Base-by-base conservation (phyloP, 345 rosid genomes). In the Kandelia obovata region DNA sequence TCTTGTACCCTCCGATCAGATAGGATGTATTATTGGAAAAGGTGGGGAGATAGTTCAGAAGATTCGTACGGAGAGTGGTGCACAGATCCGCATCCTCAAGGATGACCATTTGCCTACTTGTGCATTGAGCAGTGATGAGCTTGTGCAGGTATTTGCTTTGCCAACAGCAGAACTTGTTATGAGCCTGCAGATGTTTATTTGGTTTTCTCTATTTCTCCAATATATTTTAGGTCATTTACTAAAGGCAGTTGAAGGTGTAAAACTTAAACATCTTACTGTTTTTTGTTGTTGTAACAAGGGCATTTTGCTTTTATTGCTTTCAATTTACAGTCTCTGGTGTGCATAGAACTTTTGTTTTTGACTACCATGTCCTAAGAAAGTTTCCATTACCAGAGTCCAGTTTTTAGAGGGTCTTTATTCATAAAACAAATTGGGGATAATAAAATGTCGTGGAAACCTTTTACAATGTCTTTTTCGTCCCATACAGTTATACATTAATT, bases 1-100 rank as follows among this genome's bases (percentile, higher is more conserved):
- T 64, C 96, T 95, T 71, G 99, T 95, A 43, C 89, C 97, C 23
- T 95, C 99, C 7, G 98, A 92, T 84, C 99, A 95, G 92, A 92
- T 95, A 73, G 99, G 99, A 57, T 95, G 94, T 75, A 75, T 95
- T 69, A 90, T 92, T 62, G 98, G 99, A 28, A 92, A 88, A 85
- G 99, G 97, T 65, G 99, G 99, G 23, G 91, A 90, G 71, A 87
- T 92, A 58, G 94, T 96, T 65, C 94, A 90, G 74, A 88, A 81
- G 66, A 89, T 96, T 58, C 89, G 98, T 27, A 82, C 83, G 37
- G 99, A 96, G 23, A 90, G 92, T 4, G 96, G 99, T 72, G 91
- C 97, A 63, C 96, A 90, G 58, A 90, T 96, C 75, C 94, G 97
- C 16, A 90, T 96, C 67, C 85, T 90, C 51, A 96, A 92, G 87